A percentile compares a stretch with the other conserved stretches of the same genome.
phyloP scores from a whole-genome alignment of 768 basidiomycete genomes.

The Leucocoprinus leucothites region DNA sequence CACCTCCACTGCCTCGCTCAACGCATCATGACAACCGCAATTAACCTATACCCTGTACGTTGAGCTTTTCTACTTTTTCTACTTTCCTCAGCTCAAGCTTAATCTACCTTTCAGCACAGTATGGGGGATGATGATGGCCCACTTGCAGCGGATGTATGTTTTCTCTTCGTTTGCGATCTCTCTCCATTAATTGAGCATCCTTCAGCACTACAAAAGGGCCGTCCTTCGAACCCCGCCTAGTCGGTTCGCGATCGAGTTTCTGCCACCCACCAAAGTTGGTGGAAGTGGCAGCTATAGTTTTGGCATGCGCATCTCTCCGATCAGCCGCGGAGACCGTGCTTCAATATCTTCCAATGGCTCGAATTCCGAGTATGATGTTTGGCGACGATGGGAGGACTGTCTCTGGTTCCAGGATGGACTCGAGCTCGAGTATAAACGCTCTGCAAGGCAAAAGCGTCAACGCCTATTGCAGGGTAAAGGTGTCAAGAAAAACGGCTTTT shows the following conservation, averaged over 20 bases:
- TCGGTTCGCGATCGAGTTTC: constrained; percentile 55
- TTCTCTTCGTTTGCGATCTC: neutral
- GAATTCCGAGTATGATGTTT: constrained; percentile 62
- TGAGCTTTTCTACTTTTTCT: neutral
- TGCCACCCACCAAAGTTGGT: constrained; percentile 60
- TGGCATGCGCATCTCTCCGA: constrained; percentile 58
- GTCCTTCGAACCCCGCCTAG: constrained; percentile 57
- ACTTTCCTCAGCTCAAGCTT: neutral
- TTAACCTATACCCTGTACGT: neutral
- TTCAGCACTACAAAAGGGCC: constrained; percentile 58
- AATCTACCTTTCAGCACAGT: constrained; percentile 15
- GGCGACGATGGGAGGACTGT: constrained; percentile 83
- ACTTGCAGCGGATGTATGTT: constrained; percentile 21
- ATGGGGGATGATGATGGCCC: constrained; percentile 24
- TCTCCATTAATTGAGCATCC: neutral
- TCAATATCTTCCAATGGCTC: constrained; percentile 37
- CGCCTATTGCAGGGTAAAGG: constrained; percentile 73
- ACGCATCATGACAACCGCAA: neutral
- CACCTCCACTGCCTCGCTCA: neutral
- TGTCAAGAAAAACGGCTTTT: constrained; percentile 68
- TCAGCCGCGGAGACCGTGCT: constrained; percentile 32
- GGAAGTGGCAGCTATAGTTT: constrained; percentile 55
- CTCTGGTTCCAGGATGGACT: constrained; percentile 70
- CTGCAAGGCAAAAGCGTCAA: constrained; percentile 64
- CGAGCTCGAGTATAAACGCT: constrained; percentile 59